Evolutionary conservation across 176 grass and related monocot species (phyloP).

Genomic region (Pontederia crassipes): DNA sequence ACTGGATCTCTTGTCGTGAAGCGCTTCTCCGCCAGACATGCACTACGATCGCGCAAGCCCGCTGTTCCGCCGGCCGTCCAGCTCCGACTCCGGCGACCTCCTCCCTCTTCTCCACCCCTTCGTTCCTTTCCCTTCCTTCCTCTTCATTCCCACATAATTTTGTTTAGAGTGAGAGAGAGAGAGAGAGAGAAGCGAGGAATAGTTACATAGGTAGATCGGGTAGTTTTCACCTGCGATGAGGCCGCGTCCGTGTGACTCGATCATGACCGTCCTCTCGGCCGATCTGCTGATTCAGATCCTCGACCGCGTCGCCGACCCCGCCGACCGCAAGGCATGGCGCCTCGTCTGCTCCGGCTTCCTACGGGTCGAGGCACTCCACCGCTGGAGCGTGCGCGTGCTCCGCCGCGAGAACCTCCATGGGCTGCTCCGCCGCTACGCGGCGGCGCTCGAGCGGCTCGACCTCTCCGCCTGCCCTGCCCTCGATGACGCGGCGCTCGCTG

Average conservation of each 20-base stretch:
- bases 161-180: slow-evolving; percentile 4
- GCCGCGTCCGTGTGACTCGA: not conserved
- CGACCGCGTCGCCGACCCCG: slow-evolving; percentile 43
- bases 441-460: slow-evolving; percentile 52
- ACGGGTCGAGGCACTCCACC: slow-evolving; percentile 50
- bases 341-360: slow-evolving; percentile 58
- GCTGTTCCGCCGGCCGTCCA: not conserved
- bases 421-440: slow-evolving; percentile 39
- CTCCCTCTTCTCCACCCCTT: not conserved
- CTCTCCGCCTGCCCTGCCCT: slow-evolving; percentile 71
- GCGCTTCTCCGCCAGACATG: not conserved
- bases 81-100: not conserved
- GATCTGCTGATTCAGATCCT: slow-evolving; percentile 74
- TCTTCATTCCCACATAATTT: slow-evolving; percentile 82
- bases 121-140: slow-evolving; percentile 36
- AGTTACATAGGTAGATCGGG: no score
- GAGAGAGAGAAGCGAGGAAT: slow-evolving; percentile 3
- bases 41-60: not conserved
- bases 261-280: slow-evolving; percentile 25
- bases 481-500: slow-evolving; percentile 49
- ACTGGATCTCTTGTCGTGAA: not conserved
- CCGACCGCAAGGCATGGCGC: slow-evolving; percentile 71
- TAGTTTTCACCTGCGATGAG: not conserved
- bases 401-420: slow-evolving; percentile 49
- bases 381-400: slow-evolving; percentile 47